Base-by-base conservation (phyloP, 805 yeast species). In the Debaryomyces prosopidis region DNA sequence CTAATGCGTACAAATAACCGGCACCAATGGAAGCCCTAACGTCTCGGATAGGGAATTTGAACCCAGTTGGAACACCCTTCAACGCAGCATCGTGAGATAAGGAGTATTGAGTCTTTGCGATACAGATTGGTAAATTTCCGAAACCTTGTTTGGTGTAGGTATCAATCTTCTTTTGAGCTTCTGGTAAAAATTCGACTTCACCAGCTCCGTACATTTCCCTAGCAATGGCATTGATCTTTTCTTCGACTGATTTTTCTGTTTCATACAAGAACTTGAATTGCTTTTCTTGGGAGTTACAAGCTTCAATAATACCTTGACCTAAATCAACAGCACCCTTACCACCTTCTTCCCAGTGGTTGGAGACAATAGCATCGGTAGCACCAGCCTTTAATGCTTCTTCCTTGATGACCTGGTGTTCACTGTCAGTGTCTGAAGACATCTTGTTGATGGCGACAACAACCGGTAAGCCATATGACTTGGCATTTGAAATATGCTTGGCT, bases 321-420 rank as follows among this genome's bases (percentile, higher is more conserved):
- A 87, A 73, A 45, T 80, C 83, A 46, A 85, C 76, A 1, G 95
- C 89, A 57, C 95, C 95, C 50, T 67, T 70, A 59, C 95, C 95
- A 73, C 95, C 95, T 69, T 84, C 80, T 60, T 84, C 90, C 92
- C 92, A 87, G 63, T 87, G 95, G 76, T 87, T 84, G 20, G 91
- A 83, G 40, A 83, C 85, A 53, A 87, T 84, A 17, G 94, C 92
- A 58, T 81, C 90, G 39, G 65, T 66, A 23, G 94, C 95, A 62
- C 95, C 95, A 9, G 91, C 91, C 61, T 79, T 79, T 55, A 84
- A 62, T 2, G 94, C 79, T 56, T 78, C 83, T 60, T 82, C 78
- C 59, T 74, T 82, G 51, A 87, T 84, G 36, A 85, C 75, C 48
- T 79, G 84, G 57, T 84, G 82, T 65, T 87, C 95, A 39, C 75